phyloP scores from a whole-genome alignment of 2,329 filamentous ascomycete genomes.

The Bipolaris oryzae region DNA sequence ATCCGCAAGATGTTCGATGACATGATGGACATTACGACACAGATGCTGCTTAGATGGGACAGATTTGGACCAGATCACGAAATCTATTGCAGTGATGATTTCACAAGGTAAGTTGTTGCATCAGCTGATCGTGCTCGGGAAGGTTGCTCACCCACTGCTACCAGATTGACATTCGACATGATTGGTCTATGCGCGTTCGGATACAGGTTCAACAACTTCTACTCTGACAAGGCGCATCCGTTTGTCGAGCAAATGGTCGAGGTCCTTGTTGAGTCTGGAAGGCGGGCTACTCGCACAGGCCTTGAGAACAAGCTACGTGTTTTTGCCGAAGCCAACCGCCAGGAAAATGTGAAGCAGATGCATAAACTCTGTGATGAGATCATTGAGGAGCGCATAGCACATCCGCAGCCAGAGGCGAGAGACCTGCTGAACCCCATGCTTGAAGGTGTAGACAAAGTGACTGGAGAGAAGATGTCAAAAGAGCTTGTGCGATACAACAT shows the following conservation, averaged over 20 bases:
- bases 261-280: conserved; percentile 12
- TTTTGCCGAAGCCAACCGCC: conserved; percentile 10
- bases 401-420: conserved; percentile 8
- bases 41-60: conserved; percentile 15
- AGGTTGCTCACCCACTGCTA: no score
- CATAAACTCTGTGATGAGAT: conserved; percentile 13
- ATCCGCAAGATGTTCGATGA: conserved; percentile 13
- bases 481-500: conserved; percentile 12
- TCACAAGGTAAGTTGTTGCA: background rate
- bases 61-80: conserved; percentile 12
- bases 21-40: conserved; percentile 12
- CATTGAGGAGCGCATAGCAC: conserved; percentile 10
- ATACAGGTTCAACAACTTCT: conserved; percentile 17
- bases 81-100: conserved; percentile 11
- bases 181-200: conserved; percentile 14
- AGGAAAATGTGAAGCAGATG: conserved; percentile 15
- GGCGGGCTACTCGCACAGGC: conserved; percentile 3
- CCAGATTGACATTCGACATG: conserved; percentile 11
- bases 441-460: conserved; percentile 9
- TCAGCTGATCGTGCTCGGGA: no score
- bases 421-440: conserved; percentile 15
- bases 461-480: conserved; percentile 15
- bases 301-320: conserved; percentile 13
- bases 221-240: conserved; percentile 7
- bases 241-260: conserved; percentile 14